Base-by-base conservation (phyloP, 306 rosid species). In the Notholithocarpus densiflorus region DNA sequence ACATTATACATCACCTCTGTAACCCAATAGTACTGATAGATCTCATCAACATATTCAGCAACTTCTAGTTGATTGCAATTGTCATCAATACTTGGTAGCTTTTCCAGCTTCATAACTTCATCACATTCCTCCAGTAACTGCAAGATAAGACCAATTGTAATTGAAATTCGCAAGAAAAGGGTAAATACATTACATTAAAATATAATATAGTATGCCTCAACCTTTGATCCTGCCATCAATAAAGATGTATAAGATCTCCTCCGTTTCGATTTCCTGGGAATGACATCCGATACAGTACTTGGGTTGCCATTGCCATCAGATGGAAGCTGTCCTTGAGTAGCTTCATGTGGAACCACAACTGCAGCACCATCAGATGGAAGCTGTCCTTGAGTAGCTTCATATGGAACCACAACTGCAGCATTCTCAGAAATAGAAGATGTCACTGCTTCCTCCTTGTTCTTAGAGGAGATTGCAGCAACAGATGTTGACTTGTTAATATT, bases 31-130 rank as follows among this genome's bases (percentile, higher is more conserved):
- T 92, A 92, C 60, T 69, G 88, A 85, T 92, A 91, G 76, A 92
- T 91, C 40, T 89, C 98, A 79, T 92, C 93, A 81, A 94, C 81
- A 69, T 91, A 92, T 77, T 92, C 97, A 70, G 94, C 86, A 76
- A 94, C 97, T 88, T 94, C 98, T 72, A 89, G 90, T 82, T 94
- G 97, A 80, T 94, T 89, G 81, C 84, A 29, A 55, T 80, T 82
- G 88, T 92, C 79, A 83, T 94, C 98, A 53, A 94, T 90, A 75
- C 75, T 88, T 52, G 97, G 96, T 6, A 92, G 87, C 77, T 83
- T 82, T 70, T 88, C 87, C 40, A 75, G 78, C 89, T 86, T 77
- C 56, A 60, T 40, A 55, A 37, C 89, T 70, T 80, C 85, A 45
- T 73, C 86, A 77, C 78, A 80, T 82, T 78, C 89, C 81, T 90